These are phyloP conservation scores for Acacia acuminata DNA, from an alignment of 306 rosid genomes.

Conservation along the genomic window DNA sequence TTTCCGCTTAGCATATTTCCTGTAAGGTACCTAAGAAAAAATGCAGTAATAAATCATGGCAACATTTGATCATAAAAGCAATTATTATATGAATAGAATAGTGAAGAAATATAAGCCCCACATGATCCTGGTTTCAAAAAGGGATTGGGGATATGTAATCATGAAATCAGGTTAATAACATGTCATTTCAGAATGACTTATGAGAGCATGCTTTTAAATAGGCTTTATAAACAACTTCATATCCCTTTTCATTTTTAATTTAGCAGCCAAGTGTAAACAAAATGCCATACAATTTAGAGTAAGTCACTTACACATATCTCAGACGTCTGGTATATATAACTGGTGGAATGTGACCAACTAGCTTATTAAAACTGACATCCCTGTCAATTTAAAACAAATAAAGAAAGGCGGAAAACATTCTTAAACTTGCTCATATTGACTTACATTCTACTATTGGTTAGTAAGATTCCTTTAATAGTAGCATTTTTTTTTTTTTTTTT, in stretches of 20 bases:
- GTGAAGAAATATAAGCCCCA: background rate
- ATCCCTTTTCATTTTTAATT: background rate
- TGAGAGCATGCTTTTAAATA: conserved; percentile 1
- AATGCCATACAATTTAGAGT: conserved; percentile 4
- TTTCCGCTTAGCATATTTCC: conserved; percentile 66
- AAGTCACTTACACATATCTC: conserved; percentile 61
- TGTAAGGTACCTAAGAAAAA: conserved; percentile 63
- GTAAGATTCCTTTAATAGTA: background rate
- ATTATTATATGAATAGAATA: background rate
- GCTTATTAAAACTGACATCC: conserved; percentile 76
- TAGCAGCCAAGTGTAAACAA: conserved; percentile 10
- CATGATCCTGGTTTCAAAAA: background rate
- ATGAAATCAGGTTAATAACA: background rate
- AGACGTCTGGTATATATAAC: conserved; percentile 37
- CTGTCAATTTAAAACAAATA: conserved; percentile 33
- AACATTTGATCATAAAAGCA: conserved; percentile 24
- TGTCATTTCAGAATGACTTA: background rate
- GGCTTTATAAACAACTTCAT: background rate
- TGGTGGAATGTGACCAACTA: conserved; percentile 67
- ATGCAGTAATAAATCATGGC: conserved; percentile 8
- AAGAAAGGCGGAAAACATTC: conserved; percentile 16
- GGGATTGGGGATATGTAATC: conserved; percentile 6
- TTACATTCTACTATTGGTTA: background rate
- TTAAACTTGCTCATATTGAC: conserved; percentile 2
- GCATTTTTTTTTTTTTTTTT: background rate